These are phyloP conservation scores for Mycena filopes DNA, from an alignment of 768 basidiomycete genomes.

Conservation along the genomic window DNA sequence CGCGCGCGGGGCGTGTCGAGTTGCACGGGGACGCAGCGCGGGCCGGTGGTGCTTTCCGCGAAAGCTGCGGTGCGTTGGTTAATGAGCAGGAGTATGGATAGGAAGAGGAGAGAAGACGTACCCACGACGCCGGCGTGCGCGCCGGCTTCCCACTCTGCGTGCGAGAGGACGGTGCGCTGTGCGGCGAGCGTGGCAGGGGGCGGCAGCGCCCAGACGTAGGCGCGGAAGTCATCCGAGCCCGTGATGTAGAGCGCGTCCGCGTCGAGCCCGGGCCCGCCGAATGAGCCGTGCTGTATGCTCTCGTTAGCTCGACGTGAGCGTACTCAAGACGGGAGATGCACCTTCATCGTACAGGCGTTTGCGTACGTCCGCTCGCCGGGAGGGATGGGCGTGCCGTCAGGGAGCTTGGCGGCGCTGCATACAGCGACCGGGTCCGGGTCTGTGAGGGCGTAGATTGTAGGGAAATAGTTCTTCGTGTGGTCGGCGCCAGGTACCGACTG, in stretches of 20 bases:
- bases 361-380: conserved; percentile 64
- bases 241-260: conserved; percentile 70
- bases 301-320: background rate
- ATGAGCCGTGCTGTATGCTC: conserved; percentile 74
- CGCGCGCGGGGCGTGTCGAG: conserved; percentile 71
- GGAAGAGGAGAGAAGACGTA: conserved; percentile 35
- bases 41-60: conserved; percentile 47
- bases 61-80: conserved; percentile 50
- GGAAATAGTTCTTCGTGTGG: conserved; percentile 65
- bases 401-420: conserved; percentile 67
- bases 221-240: conserved; percentile 88
- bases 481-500: background rate
- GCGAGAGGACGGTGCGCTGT: conserved; percentile 56
- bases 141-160: conserved; percentile 57
- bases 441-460: conserved; percentile 74
- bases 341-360: conserved; percentile 86
- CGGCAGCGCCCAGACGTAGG: conserved; percentile 84
- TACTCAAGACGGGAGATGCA: conserved; percentile 36
- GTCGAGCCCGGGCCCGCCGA: conserved; percentile 68
- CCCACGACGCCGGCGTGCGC: conserved; percentile 50
- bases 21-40: conserved; percentile 68
- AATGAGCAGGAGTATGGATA: background rate
- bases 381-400: conserved; percentile 63
- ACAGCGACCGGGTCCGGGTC: conserved; percentile 79
- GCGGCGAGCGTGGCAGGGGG: conserved; percentile 53